Evolutionary conservation across 140 eudicot species (phyloP), one percentile per base, ranked within the genome.

Genomic region (Ambrosia hybrid): DNA sequence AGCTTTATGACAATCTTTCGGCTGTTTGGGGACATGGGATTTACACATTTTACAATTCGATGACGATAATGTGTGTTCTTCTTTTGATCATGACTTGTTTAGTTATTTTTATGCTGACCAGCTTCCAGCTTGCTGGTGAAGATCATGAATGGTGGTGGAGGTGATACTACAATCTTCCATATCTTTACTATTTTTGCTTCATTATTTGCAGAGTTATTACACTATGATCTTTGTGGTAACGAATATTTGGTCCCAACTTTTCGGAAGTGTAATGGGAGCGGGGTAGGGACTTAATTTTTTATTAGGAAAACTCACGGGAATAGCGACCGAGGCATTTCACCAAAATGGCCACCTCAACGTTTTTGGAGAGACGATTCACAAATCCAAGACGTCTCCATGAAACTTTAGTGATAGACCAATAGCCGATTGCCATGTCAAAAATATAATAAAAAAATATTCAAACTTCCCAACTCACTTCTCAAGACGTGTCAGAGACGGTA

Each of bases 71-170:
- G 72, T 81, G 76, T 55, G 39, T 81, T 60, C 77, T 81, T 77
- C 73, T 73, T 12, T 34, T 77, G 46, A 73, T 76, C 66, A 72
- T 12, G 11, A 81, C 82, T 36, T 76, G 73, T 72, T 73, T 81
- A 65, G 63, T 81, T 43, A 65, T 77, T 46, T 82, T 81, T 67
- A 56, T 70, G 17, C 33, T 81, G 43, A 81, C 85, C 3, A 77
- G 73, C 67, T 77, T 72, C 59, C 85, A 81, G 66, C 85, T 77
- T 62, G 79, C 80, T 7, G 73, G 43, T 6, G 82, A 76, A 76
- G 73, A 81, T 49, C 82, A 81, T 81, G 55, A 76, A 59, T 81
- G 85, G 82, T 76, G 82, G 85, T 81, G 85, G 85, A 81, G 85
- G 82, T 78, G 30, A 48, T 21, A 57, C 16, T 61, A 55, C 9